Evolutionary conservation across 75 land plant genomes (phyloP).

Genomic region (Sequoiadendron giganteum): DNA sequence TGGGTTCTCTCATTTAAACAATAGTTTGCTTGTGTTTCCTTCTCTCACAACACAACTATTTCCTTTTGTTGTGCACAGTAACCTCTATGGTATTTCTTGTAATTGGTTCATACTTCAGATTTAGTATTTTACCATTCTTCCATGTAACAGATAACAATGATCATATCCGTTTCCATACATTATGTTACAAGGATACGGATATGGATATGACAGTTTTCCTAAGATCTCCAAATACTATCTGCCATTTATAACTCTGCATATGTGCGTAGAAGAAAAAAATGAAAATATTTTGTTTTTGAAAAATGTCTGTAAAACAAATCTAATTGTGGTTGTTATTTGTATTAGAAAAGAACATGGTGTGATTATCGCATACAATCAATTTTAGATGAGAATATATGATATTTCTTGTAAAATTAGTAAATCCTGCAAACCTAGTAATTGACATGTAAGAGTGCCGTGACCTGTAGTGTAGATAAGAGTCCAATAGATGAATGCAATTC

Average conservation of each 20-base stretch:
- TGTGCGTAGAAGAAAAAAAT: background rate
- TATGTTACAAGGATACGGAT: background rate
- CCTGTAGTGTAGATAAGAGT: no score
- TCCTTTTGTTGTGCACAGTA: background rate
- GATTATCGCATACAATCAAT: background rate
- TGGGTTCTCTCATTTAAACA: background rate
- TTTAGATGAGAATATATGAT: background rate
- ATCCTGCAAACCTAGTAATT: background rate
- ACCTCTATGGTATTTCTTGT: background rate
- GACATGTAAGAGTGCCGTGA: background rate
- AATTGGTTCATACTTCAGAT: background rate
- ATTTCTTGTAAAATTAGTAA: background rate
- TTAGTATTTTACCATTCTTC: background rate
- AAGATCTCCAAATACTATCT: background rate
- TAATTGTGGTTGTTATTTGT: background rate
- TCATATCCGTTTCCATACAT: background rate
- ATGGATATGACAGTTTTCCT: background rate
- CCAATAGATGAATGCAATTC: no score
- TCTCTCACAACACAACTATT: background rate
- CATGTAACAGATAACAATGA: background rate
- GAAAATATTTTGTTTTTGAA: background rate
- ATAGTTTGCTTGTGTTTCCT: background rate
- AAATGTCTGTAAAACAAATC: background rate
- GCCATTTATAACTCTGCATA: background rate
- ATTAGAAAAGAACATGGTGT: background rate